phyloP scores from a whole-genome alignment of 2,329 filamentous ascomycete species.

The Aquanectria penicillioides region DNA sequence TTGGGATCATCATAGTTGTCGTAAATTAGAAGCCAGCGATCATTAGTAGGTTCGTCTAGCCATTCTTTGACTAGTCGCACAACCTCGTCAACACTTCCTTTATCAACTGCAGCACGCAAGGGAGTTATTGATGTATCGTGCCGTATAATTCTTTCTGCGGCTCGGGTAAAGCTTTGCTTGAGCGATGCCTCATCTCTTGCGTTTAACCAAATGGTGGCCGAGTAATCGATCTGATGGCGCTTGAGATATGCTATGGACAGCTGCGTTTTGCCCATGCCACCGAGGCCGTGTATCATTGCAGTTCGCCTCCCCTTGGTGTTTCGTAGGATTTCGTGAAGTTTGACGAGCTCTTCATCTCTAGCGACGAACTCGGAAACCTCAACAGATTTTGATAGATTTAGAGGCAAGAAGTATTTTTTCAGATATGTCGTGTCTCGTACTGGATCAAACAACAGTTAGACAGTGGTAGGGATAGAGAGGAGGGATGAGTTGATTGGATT shows the following conservation, averaged over 20 bases:
- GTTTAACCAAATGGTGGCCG: conserved; percentile 56
- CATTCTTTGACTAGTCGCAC: neutral
- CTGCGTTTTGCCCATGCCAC: conserved; percentile 59
- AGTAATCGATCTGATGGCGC: conserved; percentile 47
- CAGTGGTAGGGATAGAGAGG: neutral
- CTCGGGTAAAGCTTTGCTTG: conserved; percentile 21
- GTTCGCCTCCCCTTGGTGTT: neutral
- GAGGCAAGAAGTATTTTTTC: neutral
- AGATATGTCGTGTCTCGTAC: neutral
- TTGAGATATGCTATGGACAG: conserved; percentile 50
- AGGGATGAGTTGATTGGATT: conserved; percentile 2
- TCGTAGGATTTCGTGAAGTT: neutral
- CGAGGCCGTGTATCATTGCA: conserved; percentile 48
- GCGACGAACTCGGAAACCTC: neutral
- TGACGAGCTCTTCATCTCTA: neutral
- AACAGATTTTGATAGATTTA: neutral
- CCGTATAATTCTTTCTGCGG: neutral
- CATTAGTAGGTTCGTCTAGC: neutral
- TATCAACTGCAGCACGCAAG: neutral
- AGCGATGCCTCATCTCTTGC: conserved; percentile 48
- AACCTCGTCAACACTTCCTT: neutral
- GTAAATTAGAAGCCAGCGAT: conserved; percentile 31
- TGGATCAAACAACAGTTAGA: too few relatives aligned
- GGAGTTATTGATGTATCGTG: neutral
- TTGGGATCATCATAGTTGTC: conserved; percentile 56